Evolutionary conservation across 345 rosid genomes (phyloP).

Genomic region (Linum trigynum): DNA sequence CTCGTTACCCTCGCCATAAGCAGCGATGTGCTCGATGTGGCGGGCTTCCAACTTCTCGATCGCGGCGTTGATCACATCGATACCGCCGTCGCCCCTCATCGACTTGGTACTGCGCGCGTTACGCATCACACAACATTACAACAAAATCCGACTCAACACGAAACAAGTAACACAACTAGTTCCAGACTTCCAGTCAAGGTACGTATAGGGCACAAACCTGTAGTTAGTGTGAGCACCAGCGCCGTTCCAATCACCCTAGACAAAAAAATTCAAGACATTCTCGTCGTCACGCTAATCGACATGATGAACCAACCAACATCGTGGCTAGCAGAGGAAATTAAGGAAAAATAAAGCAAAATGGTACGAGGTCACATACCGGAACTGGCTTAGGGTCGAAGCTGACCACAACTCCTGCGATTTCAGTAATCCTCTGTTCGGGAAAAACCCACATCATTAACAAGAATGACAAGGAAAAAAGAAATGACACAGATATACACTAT

Average conservation of each 20-base stretch:
- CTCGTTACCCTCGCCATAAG: constrained; percentile 77
- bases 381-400: constrained; percentile 87
- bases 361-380: constrained; percentile 27
- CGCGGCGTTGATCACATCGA: constrained; percentile 49
- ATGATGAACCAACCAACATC: neutral
- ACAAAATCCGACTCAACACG: neutral
- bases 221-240: constrained; percentile 94
- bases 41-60: constrained; percentile 62
- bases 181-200: neutral
- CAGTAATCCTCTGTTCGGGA: constrained; percentile 61
- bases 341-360: neutral
- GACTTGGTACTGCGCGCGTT: constrained; percentile 52
- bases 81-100: constrained; percentile 70
- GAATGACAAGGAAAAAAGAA: neutral
- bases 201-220: constrained; percentile 28
- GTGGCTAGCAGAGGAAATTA: neutral
- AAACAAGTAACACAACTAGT: neutral
- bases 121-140: neutral
- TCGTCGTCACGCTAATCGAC: neutral
- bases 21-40: constrained; percentile 72
- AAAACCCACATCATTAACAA: neutral
- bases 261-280: neutral
- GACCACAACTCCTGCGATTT: constrained; percentile 60
- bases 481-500: neutral
- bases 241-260: constrained; percentile 87